Evolutionary conservation across 2,329 filamentous ascomycete genomes (phyloP).

Genomic region (Diaporthe eres): DNA sequence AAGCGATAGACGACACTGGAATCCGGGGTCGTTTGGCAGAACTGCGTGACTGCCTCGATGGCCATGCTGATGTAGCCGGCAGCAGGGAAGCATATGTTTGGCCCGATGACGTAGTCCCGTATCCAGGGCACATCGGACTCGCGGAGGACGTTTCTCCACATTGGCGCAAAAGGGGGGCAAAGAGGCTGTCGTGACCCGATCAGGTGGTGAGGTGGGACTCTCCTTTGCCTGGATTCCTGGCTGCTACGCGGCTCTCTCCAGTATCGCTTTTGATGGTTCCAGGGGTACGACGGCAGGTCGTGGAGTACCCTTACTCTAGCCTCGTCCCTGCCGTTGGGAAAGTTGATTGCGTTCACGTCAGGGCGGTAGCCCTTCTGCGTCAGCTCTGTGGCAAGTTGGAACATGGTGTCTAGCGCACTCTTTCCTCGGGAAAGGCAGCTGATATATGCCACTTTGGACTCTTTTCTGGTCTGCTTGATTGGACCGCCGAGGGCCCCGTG

Average conservation of each 20-base stretch:
- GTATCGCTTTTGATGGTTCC: neutral
- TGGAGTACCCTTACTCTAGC: neutral
- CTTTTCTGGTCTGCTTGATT: neutral
- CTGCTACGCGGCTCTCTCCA: neutral
- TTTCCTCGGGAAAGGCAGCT: neutral
- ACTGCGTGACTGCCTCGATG: neutral
- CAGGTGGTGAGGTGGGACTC: neutral
- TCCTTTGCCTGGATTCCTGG: neutral
- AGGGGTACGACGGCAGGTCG: neutral
- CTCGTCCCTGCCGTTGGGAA: neutral
- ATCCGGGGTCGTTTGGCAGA: neutral
- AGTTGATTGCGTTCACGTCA: neutral
- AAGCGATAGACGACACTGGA: neutral
- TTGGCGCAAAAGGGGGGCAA: neutral
- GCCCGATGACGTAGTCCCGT: neutral
- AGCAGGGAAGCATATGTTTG: neutral
- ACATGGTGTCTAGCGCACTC: neutral
- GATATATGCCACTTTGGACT: neutral
- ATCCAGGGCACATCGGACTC: neutral
- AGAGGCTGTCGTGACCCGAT: neutral
- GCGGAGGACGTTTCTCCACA: neutral
- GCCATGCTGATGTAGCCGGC: neutral
- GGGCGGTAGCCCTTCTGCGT: neutral
- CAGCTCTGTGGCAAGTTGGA: neutral
- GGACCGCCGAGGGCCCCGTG: neutral